A percentile compares a stretch with the other conserved stretches of the same genome.
Evolutionary conservation across 2,329 filamentous ascomycete species (phyloP).

Genomic region (Phoma herbarum): DNA sequence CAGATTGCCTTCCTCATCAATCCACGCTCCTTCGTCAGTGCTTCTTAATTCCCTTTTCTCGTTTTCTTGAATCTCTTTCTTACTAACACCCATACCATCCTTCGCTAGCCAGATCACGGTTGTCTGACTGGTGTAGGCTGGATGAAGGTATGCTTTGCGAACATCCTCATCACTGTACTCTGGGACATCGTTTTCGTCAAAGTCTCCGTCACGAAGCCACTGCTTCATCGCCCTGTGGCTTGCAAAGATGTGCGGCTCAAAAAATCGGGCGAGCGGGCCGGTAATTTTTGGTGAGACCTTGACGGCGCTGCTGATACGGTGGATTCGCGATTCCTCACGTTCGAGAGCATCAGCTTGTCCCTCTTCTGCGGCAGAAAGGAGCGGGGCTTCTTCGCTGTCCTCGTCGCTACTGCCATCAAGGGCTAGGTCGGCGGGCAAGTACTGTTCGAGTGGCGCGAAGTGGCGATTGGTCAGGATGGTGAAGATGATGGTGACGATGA

Average conservation of each 20-base stretch:
- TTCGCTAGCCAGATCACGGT: constrained; percentile 47
- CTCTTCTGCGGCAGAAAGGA: constrained; percentile 45
- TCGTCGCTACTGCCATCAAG: constrained; percentile 28
- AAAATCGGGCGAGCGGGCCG: constrained; percentile 45
- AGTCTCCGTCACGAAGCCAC: constrained; percentile 45
- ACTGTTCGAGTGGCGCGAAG: constrained; percentile 48
- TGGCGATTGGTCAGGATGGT: constrained; percentile 47
- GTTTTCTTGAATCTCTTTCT: constrained; percentile 43
- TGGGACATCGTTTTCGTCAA: constrained; percentile 43
- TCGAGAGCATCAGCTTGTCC: constrained; percentile 35
- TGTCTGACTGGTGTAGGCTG: constrained; percentile 45
- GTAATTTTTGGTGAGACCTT: constrained; percentile 37
- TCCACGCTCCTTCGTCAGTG: constrained; percentile 48
- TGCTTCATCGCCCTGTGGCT: constrained; percentile 46
- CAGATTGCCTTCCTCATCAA: constrained; percentile 42
- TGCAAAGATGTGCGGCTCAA: constrained; percentile 49
- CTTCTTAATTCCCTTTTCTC: constrained; percentile 38
- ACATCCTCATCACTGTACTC: constrained; percentile 46
- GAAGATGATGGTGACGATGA: constrained; percentile 46
- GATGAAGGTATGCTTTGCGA: constrained; percentile 48
- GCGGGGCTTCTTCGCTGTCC: constrained; percentile 40
- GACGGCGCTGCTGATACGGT: constrained; percentile 38
- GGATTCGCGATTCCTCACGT: constrained; percentile 34
- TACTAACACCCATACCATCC: constrained; percentile 45
- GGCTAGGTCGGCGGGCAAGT: constrained; percentile 45